Base-by-base conservation (phyloP, 768 basidiomycete species). In the Tricholoma hemisulphureum region DNA sequence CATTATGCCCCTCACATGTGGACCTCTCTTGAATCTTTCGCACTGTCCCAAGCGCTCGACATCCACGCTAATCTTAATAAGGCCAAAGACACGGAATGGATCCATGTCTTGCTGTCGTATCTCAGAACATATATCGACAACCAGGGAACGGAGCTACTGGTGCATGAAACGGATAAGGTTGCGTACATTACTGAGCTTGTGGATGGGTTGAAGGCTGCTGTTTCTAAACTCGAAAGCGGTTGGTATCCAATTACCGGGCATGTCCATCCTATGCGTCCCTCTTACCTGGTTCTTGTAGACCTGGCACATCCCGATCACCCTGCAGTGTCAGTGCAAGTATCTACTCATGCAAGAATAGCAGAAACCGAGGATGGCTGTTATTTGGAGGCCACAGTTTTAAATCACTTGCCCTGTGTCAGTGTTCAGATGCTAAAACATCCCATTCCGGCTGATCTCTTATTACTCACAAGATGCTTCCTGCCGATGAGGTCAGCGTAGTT, bases 1-100 rank as follows among this genome's bases (percentile, higher is more conserved):
- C 91, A 93, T 65, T 94, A 93, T 70, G 84, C 87, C 0, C 89
- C 89, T 6, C 87, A 91, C 68, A 79, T 80, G 67, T 95, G 93
- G 93, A 81, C 84, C 23, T 87, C 87, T 8, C 72, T 94, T 45
- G 89, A 94, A 65, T 86, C 86, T 2, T 85, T 84, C 62, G 90
- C 93, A 83, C 80, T 93, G 18, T 85, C 85, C 11, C 81, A 81
- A 49, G 89, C 91, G 1, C 74, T 95, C 35, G 83, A 87, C 60
- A 83, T 86, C 0, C 87, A 94, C 64, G 69, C 73, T 1, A 67
- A 77, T 20, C 71, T 88, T n/a, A 71, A 78, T 13, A 84, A 82
- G 63, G 73, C 80, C 6, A 83, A 77, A 57, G 88, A 92, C 61
- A 76, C 77, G 20, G 91, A 95, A 66, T 95, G 93, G 93, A 81